phyloP scores from a whole-genome alignment of 202 grass and related monocot genomes.

The Carex sylvatica region DNA sequence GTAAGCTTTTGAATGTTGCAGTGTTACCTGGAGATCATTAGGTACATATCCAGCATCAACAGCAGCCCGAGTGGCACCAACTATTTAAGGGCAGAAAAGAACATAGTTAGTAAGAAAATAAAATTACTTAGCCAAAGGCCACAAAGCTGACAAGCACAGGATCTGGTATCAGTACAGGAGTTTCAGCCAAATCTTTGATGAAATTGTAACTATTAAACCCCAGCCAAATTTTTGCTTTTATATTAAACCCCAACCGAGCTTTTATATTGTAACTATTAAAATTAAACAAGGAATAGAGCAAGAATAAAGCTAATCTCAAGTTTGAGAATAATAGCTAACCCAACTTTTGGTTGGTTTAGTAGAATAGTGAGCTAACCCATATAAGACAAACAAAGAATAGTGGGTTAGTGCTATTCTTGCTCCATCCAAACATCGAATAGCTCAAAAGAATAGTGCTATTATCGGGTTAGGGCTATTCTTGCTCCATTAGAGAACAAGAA shows the following conservation, averaged over 20 bases:
- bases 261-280: not conserved
- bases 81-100: constrained; percentile 30
- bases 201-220: not conserved
- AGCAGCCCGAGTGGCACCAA: constrained; percentile 92
- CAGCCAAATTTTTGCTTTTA: not conserved
- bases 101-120: not conserved
- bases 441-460: no score
- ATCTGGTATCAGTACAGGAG: not conserved
- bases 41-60: constrained; percentile 94
- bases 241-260: not conserved
- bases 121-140: not conserved
- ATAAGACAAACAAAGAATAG: no score
- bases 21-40: constrained; percentile 88
- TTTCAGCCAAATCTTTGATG: not conserved
- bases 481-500: not conserved
- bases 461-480: no score
- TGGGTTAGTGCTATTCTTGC: no score
- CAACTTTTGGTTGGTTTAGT: no score
- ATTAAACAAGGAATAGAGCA: no score
- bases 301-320: no score
- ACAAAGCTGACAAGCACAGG: not conserved
- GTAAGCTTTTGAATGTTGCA: not conserved
- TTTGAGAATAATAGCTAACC: no score
- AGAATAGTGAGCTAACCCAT: no score
- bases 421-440: no score